A percentile compares a stretch with the other conserved stretches of the same genome.
These are phyloP conservation scores for Candida ovalis DNA, from an alignment of 805 yeast species.

Conservation along the genomic window DNA sequence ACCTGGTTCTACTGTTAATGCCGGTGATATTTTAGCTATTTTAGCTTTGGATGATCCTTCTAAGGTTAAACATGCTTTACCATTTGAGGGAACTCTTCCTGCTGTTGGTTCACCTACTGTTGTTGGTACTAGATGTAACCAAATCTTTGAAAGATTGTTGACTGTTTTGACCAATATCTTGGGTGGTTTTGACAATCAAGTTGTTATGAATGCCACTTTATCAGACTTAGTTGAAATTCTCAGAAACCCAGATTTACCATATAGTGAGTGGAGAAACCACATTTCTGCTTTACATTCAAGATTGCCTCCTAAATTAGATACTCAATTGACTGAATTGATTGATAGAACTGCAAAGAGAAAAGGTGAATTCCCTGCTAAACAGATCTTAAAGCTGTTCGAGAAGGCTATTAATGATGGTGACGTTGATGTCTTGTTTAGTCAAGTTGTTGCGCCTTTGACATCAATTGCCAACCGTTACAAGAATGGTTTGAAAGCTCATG, in stretches of 20 bases:
- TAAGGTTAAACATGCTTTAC: conserved; percentile 93
- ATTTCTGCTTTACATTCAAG: conserved; percentile 91
- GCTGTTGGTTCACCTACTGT: conserved; percentile 79
- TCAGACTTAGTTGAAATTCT: conserved; percentile 67
- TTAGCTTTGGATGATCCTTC: conserved; percentile 94
- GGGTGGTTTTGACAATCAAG: conserved; percentile 93
- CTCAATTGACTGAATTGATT: conserved; percentile 57
- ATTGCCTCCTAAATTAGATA: conserved; percentile 74
- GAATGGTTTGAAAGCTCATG: conserved; percentile 80
- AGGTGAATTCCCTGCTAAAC: conserved; percentile 93
- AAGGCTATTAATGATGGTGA: conserved; percentile 49
- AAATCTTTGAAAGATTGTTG: conserved; percentile 58
- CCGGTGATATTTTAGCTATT: conserved; percentile 96
- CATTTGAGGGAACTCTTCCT: conserved; percentile 92
- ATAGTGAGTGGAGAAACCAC: conserved; percentile 83
- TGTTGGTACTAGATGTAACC: conserved; percentile 80
- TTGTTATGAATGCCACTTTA: conserved; percentile 82
- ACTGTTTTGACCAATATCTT: conserved; percentile 72
- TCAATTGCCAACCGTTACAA: conserved; percentile 66
- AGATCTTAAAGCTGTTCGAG: conserved; percentile 65
- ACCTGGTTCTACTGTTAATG: conserved; percentile 95
- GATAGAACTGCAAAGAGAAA: conserved; percentile 61
- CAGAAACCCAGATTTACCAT: conserved; percentile 81
- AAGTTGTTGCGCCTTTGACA: conserved; percentile 68
- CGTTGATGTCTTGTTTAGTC: conserved; percentile 47